Conservation (phyloP, 2,329 filamentous ascomycete genomes). For the Gyromitra esculenta region DNA sequence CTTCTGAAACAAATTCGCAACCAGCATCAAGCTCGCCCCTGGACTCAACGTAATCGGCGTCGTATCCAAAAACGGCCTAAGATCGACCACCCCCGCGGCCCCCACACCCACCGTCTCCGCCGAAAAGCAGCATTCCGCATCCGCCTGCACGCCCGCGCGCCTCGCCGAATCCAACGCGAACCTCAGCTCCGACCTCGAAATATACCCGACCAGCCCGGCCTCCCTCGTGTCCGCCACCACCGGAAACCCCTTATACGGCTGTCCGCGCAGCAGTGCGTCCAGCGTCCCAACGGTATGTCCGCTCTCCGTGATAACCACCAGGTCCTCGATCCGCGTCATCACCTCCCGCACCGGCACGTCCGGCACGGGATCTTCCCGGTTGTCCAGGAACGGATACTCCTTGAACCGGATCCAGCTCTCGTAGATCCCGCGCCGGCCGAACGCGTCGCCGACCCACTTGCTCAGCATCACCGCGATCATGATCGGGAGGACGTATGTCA, state of each 20-base stretch:
- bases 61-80: constrained; percentile 98
- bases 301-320: constrained; percentile 84
- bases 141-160: constrained; percentile 68
- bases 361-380: constrained; percentile 82
- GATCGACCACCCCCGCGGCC: constrained; percentile 74
- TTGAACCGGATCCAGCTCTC: constrained; percentile 98
- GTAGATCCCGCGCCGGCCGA: constrained; percentile 92
- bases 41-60: constrained; percentile 90
- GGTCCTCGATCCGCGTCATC: constrained; percentile 92
- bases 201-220: constrained; percentile 87
- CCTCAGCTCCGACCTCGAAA: constrained; percentile 86
- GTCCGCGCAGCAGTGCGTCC: constrained; percentile 71
- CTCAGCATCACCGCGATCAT: constrained; percentile 99
- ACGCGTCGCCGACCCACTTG: constrained; percentile 97
- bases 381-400: constrained; percentile 94
- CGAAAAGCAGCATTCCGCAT: constrained; percentile 86
- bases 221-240: constrained; percentile 81
- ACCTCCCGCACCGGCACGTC: constrained; percentile 86
- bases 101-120: constrained; percentile 73
- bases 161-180: constrained; percentile 72
- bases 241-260: constrained; percentile 89
- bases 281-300: constrained; percentile 78
- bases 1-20: constrained; percentile 92
- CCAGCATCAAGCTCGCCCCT: constrained; percentile 80
- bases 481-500: constrained; percentile 96